These are phyloP conservation scores for Moelleriella libera DNA, from an alignment of 2,329 filamentous ascomycete species.

Conservation along the genomic window DNA sequence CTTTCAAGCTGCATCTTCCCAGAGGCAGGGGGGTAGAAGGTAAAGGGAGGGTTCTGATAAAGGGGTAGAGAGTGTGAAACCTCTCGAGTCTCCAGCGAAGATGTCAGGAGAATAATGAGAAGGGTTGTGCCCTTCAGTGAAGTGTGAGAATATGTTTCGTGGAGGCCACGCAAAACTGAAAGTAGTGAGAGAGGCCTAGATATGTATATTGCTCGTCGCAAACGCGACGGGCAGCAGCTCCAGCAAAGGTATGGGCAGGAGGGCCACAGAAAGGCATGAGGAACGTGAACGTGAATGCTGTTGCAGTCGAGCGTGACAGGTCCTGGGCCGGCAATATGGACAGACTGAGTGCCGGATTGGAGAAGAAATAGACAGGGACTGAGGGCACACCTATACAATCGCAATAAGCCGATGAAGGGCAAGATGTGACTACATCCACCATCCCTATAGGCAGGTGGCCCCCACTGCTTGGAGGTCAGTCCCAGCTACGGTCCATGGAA, in stretches of 20 bases:
- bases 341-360: neutral
- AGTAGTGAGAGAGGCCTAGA: too few relatives aligned
- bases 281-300: neutral
- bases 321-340: neutral
- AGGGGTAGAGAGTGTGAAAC: too few relatives aligned
- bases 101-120: too few relatives aligned
- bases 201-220: too few relatives aligned
- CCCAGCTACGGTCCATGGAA: too few relatives aligned
- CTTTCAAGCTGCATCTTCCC: slow-evolving; percentile 13
- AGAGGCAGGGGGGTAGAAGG: too few relatives aligned
- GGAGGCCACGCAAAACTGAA: too few relatives aligned
- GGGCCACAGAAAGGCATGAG: neutral
- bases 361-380: neutral
- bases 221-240: too few relatives aligned
- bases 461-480: neutral
- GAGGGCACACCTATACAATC: neutral
- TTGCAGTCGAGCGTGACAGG: neutral
- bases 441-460: neutral
- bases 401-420: neutral
- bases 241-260: neutral
- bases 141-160: too few relatives aligned
- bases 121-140: too few relatives aligned
- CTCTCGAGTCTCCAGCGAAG: too few relatives aligned
- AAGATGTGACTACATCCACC: neutral
- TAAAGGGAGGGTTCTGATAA: too few relatives aligned